phyloP scores from a whole-genome alignment of 1,284 basidiomycete species.

The Trametes sp. region DNA sequence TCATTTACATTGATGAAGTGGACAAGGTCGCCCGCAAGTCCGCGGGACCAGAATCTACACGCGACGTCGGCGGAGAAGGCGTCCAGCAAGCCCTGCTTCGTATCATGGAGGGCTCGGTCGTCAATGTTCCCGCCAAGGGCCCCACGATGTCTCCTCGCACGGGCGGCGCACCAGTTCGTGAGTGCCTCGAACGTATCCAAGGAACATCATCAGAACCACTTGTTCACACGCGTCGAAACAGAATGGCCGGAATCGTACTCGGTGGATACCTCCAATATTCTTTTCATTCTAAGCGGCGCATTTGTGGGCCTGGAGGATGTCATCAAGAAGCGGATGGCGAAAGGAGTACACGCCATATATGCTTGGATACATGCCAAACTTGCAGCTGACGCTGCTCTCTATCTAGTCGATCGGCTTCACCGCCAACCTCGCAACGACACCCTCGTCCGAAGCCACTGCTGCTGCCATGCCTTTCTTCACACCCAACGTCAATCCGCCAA shows the following conservation, averaged over 20 bases:
- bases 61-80: slow-evolving; percentile 95
- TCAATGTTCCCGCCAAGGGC: slow-evolving; percentile 83
- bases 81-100: slow-evolving; percentile 93
- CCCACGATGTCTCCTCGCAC: slow-evolving; percentile 55
- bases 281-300: slow-evolving; percentile 93
- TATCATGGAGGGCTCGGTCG: slow-evolving; percentile 91
- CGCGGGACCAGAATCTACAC: slow-evolving; percentile 71
- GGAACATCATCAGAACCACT: no score
- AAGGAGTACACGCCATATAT: slow-evolving; percentile 69
- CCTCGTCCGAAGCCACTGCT: slow-evolving; percentile 43
- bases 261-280: slow-evolving; percentile 88
- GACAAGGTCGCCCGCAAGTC: slow-evolving; percentile 89
- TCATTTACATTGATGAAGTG: slow-evolving; percentile 96
- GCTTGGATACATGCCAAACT: no score
- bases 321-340: slow-evolving; percentile 79
- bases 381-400: no score
- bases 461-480: slow-evolving; percentile 74
- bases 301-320: slow-evolving; percentile 92
- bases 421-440: slow-evolving; percentile 61
- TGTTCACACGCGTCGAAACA: no score
- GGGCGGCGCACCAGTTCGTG: slow-evolving; percentile 49
- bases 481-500: slow-evolving; percentile 59
- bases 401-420: slow-evolving; percentile 93
- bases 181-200: no score
- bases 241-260: slow-evolving; percentile 74